Evolutionary conservation across 2,329 filamentous ascomycete species (phyloP).

Genomic region (Penicillium concentricum): DNA sequence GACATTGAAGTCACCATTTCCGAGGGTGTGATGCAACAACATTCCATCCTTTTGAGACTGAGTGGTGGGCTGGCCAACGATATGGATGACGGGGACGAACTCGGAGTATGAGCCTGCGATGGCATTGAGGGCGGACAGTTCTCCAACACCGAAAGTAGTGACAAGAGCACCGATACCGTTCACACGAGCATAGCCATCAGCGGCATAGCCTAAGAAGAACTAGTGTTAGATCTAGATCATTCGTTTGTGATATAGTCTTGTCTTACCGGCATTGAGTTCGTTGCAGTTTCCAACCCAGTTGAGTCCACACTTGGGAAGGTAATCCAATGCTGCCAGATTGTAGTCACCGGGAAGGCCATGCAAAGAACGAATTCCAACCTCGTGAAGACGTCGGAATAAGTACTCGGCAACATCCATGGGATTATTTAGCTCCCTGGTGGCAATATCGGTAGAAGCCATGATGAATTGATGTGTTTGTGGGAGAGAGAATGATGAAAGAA

Average conservation of each 20-base stretch:
- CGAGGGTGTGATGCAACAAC: constrained; percentile 66
- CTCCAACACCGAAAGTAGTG: constrained; percentile 73
- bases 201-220: constrained; percentile 61
- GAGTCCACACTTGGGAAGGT: constrained; percentile 54
- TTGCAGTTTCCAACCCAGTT: constrained; percentile 63
- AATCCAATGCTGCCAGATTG: constrained; percentile 63
- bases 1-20: constrained; percentile 76
- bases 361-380: constrained; percentile 50
- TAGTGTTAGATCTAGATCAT: not conserved
- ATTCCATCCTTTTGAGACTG: constrained; percentile 47
- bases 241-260: not conserved
- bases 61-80: constrained; percentile 56
- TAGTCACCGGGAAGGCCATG: constrained; percentile 63
- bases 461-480: not conserved
- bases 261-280: constrained; percentile 58
- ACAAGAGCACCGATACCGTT: constrained; percentile 68
- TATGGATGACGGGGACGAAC: constrained; percentile 65
- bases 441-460: constrained; percentile 43
- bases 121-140: constrained; percentile 68
- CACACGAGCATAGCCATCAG: constrained; percentile 75
- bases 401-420: constrained; percentile 50
- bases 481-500: not conserved
- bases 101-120: constrained; percentile 74
- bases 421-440: constrained; percentile 44
- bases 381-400: constrained; percentile 49